A percentile compares a stretch with the other conserved stretches of the same genome.
phyloP scores from a whole-genome alignment of 306 rosid species.

The Pachyrhizus erosus region DNA sequence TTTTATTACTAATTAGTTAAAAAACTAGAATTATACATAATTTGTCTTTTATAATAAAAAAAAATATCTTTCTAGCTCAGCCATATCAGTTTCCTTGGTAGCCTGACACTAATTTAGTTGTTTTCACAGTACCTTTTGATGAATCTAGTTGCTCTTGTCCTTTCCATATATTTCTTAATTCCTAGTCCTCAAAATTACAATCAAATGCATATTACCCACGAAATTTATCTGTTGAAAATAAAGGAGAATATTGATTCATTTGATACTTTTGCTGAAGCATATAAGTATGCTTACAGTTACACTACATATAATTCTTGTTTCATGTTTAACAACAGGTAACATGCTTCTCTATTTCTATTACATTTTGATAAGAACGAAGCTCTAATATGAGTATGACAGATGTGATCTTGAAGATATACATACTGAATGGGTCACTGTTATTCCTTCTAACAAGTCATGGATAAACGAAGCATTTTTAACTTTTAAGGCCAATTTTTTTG shows the following conservation, averaged over 20 bases:
- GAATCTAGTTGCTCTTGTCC: neutral
- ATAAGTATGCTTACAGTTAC: neutral
- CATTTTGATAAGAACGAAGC: neutral
- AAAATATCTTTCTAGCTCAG: neutral
- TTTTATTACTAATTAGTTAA: neutral
- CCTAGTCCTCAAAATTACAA: neutral
- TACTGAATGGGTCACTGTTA: neutral
- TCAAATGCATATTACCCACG: neutral
- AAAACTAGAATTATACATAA: neutral
- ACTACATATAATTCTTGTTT: slow-evolving; percentile 9
- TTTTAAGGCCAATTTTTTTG: neutral
- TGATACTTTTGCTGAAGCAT: slow-evolving; percentile 11
- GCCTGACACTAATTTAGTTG: slow-evolving; percentile 15
- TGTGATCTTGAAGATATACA: slow-evolving; percentile 16
- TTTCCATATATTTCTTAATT: neutral
- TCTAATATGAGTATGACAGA: slow-evolving; percentile 4
- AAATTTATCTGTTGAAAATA: slow-evolving; percentile 10
- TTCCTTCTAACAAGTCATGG: neutral
- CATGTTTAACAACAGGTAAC: neutral
- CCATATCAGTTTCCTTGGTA: slow-evolving; percentile 25
- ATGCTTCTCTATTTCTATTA: neutral
- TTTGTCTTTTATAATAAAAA: neutral
- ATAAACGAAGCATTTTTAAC: slow-evolving; percentile 4
- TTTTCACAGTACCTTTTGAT: slow-evolving; percentile 2
- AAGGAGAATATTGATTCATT: slow-evolving; percentile 18